Evolutionary conservation across 441 rosid species (phyloP).

Genomic region (Jatropha podagrica): DNA sequence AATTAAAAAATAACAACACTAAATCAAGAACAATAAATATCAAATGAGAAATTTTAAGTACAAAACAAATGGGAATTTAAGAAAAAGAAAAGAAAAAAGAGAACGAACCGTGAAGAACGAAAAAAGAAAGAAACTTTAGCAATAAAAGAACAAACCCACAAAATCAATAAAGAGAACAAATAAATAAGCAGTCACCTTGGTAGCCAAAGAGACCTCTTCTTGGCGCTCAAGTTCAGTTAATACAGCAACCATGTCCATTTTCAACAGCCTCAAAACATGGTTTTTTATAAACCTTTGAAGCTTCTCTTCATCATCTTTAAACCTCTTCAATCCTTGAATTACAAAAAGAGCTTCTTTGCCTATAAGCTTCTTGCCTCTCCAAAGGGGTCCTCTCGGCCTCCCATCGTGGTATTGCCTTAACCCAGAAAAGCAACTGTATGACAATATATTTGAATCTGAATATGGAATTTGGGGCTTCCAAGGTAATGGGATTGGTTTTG

Average conservation of each 20-base stretch:
- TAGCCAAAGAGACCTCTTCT: slow-evolving; percentile 67
- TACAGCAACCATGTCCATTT: slow-evolving; percentile 80
- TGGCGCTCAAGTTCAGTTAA: slow-evolving; percentile 88
- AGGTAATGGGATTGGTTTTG: slow-evolving; percentile 23
- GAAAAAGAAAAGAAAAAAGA: not conserved
- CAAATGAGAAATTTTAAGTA: not conserved
- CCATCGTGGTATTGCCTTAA: slow-evolving; percentile 76
- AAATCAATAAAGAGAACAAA: not conserved
- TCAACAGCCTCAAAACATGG: slow-evolving; percentile 76
- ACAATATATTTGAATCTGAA: slow-evolving; percentile 5
- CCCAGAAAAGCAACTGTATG: slow-evolving; percentile 31
- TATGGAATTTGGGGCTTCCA: slow-evolving; percentile 27
- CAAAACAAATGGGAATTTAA: not conserved
- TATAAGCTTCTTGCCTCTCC: slow-evolving; percentile 94
- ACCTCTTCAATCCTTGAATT: slow-evolving; percentile 73
- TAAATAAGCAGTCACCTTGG: slow-evolving; percentile 41
- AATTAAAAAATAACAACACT: not conserved
- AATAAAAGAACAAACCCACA: not conserved
- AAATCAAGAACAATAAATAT: not conserved
- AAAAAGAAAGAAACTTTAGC: not conserved
- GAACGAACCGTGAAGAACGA: not conserved
- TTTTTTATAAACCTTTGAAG: slow-evolving; percentile 67
- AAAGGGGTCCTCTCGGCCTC: slow-evolving; percentile 93
- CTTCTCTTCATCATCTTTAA: slow-evolving; percentile 77
- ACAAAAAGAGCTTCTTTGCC: slow-evolving; percentile 90